Evolutionary conservation across 495 filamentous ascomycete species (phyloP).

Genomic region (Aspergillus heteromorphus): DNA sequence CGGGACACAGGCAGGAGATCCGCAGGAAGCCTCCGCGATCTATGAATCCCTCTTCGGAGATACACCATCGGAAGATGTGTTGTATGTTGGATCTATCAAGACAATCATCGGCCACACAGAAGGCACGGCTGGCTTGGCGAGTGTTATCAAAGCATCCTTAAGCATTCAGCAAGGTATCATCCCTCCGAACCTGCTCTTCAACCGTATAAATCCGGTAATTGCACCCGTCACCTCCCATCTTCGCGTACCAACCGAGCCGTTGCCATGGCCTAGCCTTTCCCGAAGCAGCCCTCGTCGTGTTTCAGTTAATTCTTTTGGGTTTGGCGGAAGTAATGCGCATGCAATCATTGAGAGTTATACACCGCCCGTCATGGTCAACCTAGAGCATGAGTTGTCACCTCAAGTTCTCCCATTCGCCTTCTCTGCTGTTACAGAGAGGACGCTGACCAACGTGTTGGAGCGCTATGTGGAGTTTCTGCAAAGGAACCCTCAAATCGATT

Average conservation of each 20-base stretch:
- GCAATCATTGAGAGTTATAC: slow-evolving; percentile 48
- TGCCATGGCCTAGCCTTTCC: slow-evolving; percentile 13
- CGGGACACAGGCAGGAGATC: slow-evolving; percentile 4
- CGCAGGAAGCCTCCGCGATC: slow-evolving; percentile 1
- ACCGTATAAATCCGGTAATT: slow-evolving; percentile 43
- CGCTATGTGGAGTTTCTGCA: neutral
- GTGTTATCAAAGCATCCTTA: slow-evolving; percentile 26
- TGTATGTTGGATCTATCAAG: slow-evolving; percentile 49
- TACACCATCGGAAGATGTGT: neutral
- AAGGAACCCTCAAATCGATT: slow-evolving; percentile 1
- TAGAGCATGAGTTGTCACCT: neutral
- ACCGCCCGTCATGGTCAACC: too few relatives aligned
- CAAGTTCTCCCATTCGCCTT: slow-evolving; percentile 19
- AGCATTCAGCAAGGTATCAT: slow-evolving; percentile 47
- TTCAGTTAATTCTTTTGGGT: slow-evolving; percentile 47
- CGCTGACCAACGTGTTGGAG: slow-evolving; percentile 18
- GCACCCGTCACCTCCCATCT: neutral
- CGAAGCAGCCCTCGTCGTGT: slow-evolving; percentile 22
- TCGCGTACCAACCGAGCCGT: slow-evolving; percentile 14
- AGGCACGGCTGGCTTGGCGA: slow-evolving; percentile 56
- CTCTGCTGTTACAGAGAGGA: slow-evolving; percentile 20
- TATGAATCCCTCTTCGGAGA: neutral
- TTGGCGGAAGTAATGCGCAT: slow-evolving; percentile 61
- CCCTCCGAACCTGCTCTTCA: slow-evolving; percentile 55
- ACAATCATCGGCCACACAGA: slow-evolving; percentile 50